Base-by-base conservation (phyloP, 192 early-diverging fungal genomes). In the Backusella sp. region DNA sequence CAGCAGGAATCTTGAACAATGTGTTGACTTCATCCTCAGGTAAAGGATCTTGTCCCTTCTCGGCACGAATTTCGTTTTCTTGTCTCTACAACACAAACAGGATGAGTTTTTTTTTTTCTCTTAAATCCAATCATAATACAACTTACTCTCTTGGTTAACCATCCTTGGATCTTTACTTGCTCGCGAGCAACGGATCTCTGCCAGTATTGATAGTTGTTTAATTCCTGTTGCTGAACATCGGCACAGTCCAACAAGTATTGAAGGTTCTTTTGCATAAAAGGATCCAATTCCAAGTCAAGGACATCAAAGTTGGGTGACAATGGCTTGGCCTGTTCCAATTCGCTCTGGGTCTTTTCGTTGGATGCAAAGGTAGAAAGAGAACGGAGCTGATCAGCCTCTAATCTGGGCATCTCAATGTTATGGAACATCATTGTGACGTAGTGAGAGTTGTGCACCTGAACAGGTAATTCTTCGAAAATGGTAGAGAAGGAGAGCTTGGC, bases 171-270 rank as follows among this genome's bases (percentile, higher is more conserved):
- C 83, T 91, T 91, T 74, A 88, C 83, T 86, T 96, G 92, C 79
- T 99, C 98, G 81, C 94, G 92, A 74, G 92, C 91, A 80, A 93
- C 86, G 70, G 88, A 92, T 77, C 96, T 92, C 85, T 98, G 94
- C 98, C 98, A 99, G 83, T 94, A 94, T 76, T 94, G 91, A 88
- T 95, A 97, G 78, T 94, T 91, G 88, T 91, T 92, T 75, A 95
- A 93, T 78, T 97, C 93, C 83, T 95, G 94, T 65, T 91, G 91
- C 70, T 97, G 91, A 32, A 94, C 95, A 72, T 99, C 98, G 32
- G 96, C 90, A 15, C 92, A 88, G 36, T 95, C 93, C 76, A 91
- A 85, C 69, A 97, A 84, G 71, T 87, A 86, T 76, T 96, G 93
- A 65, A 96, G 85, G 82, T 94, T 94, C 80, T 94, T 94, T 80